A percentile compares a stretch with the other conserved stretches of the same genome.
Evolutionary conservation across 352 stramenopile genomes (phyloP).

Genomic region (Phytopythium montanum): DNA sequence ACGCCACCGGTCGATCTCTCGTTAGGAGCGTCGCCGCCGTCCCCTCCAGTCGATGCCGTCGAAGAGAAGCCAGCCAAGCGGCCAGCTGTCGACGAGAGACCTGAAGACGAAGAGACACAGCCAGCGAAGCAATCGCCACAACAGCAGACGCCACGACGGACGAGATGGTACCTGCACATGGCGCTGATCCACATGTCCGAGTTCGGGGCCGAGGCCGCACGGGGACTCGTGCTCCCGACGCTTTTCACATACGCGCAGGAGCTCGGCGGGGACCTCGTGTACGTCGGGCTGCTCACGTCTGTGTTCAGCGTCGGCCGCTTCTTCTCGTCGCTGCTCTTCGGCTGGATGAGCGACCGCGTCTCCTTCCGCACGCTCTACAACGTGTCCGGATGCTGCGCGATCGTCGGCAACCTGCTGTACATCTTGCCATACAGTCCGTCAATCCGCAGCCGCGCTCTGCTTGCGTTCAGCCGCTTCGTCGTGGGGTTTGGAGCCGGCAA

Average conservation of each 20-base stretch:
- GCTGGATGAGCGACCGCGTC: constrained; percentile 53
- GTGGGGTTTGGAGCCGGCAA: constrained; percentile 71
- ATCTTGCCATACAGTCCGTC: constrained; percentile 39
- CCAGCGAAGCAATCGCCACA: not conserved
- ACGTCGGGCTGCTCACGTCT: constrained; percentile 56
- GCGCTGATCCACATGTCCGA: constrained; percentile 51
- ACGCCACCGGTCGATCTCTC: no score
- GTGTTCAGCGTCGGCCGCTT: constrained; percentile 61
- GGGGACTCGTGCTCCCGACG: constrained; percentile 60
- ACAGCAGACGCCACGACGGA: not conserved
- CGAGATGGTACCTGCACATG: constrained; percentile 56
- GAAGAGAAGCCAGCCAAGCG: not conserved
- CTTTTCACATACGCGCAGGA: constrained; percentile 60
- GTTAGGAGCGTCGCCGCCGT: not conserved
- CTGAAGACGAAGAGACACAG: not conserved
- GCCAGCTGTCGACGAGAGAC: no score
- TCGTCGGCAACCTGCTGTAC: constrained; percentile 62
- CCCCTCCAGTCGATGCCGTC: not conserved
- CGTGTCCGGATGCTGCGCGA: constrained; percentile 25
- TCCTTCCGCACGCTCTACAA: constrained; percentile 64
- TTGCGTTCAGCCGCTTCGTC: constrained; percentile 56
- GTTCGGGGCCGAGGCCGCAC: constrained; percentile 54
- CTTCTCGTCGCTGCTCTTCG: constrained; percentile 59
- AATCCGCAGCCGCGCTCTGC: constrained; percentile 30
- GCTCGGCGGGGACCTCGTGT: constrained; percentile 51